Base-by-base conservation (phyloP, 176 grass and related monocot genomes). In the Dactylis glomerata region DNA sequence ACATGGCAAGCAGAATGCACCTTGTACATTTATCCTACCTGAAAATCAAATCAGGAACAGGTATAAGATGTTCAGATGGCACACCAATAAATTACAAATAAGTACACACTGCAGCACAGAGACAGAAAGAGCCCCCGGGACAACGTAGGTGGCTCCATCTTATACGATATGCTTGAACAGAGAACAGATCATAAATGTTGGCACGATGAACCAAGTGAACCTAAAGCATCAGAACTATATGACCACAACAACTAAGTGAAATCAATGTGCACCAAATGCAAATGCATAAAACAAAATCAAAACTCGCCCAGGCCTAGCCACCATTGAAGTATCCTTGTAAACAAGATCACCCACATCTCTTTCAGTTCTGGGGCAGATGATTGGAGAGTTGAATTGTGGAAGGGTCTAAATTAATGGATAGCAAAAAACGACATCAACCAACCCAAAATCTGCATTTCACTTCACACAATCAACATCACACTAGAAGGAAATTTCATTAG, bases 11-110 rank as follows among this genome's bases (percentile, higher is more conserved):
- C 81, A 91, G 28, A 75, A 72, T 81, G 79, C 69, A 28, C 81
- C 73, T 72, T 90, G 55, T 32, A 63, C 71, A 22, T 74, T 94
- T 61, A 62, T 75, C 78, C 71, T 89, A 87, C 96, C 96, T 99
- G 90, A 86, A 83, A 27, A 84, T 82, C 66, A 87, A 81, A 26
- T 42, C 52, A 59, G 74, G 7, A 73, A 66, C 23, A 82, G 46
- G 72, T 79, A 76, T 3, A 51, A 75, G 28, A 23, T 50, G 22
- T 64, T 76, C 61, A 84, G 64, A 69, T 33, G 20, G 38, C 34
- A 58, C 26, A 40, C 28, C 46, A 65, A 31, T 8, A 73, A 75
- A 65, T 30, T 16, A 77, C 4, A 73, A 54, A 32, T 5, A 51
- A 70, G 38, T 20, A 68, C 63, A 19, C 40, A 78, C 22, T 56